These are phyloP conservation scores for Panicum virgatum DNA, from an alignment of 202 grass and related monocot genomes.

Conservation along the genomic window DNA sequence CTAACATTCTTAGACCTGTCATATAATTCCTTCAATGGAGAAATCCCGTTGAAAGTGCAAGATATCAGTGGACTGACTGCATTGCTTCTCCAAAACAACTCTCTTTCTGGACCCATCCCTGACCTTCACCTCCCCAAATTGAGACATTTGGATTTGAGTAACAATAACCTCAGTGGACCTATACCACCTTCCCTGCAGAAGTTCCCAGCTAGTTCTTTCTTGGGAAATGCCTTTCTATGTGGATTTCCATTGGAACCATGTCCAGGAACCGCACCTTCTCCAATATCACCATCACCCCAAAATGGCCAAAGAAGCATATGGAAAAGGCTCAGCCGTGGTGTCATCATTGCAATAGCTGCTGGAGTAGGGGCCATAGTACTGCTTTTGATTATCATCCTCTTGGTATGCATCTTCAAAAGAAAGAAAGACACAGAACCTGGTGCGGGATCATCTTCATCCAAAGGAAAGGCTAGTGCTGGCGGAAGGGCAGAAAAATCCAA, in stretches of 20 bases:
- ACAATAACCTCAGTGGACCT: conserved; percentile 86
- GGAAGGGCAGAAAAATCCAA: conserved; percentile 81
- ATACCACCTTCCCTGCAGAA: conserved; percentile 76
- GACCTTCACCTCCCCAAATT: conserved; percentile 65
- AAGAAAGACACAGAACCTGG: conserved; percentile 13
- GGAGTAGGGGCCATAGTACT: conserved; percentile 56
- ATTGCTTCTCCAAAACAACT: conserved; percentile 87
- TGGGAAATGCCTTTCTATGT: conserved; percentile 81
- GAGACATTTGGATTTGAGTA: conserved; percentile 79
- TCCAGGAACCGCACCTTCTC: conserved; percentile 50
- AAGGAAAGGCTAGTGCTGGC: conserved; percentile 62
- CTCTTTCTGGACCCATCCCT: conserved; percentile 81
- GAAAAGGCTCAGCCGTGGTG: conserved; percentile 47
- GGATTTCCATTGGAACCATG: conserved; percentile 71
- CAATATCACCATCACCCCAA: conserved; percentile 38
- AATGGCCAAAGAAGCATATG: conserved; percentile 48
- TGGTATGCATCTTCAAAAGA: conserved; percentile 68
- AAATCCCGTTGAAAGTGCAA: conserved; percentile 68
- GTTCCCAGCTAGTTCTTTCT: conserved; percentile 71
- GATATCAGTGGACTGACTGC: conserved; percentile 70
- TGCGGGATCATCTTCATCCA: conserved; percentile 50
- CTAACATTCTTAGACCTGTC: conserved; percentile 84
- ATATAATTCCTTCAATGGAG: conserved; percentile 75
- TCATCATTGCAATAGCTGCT: conserved; percentile 64
- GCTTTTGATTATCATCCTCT: conserved; percentile 60